Base-by-base conservation (phyloP, 1,284 basidiomycete genomes). In the Puccinia novopanici region DNA sequence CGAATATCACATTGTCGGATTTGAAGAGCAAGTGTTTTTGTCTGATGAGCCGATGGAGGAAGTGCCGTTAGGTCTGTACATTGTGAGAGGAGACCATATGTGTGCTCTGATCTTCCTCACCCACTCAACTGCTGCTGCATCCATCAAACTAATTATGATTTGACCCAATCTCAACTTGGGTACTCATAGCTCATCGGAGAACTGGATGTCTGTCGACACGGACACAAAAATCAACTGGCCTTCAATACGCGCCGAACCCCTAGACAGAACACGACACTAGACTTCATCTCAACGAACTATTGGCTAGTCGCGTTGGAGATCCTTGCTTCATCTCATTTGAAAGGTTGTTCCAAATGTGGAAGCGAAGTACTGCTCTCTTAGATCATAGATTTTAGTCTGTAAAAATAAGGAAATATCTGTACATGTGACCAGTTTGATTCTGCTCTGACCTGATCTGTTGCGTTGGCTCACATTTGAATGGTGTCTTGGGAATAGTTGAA, bases 1-100 rank as follows among this genome's bases (percentile, higher is more conserved):
- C 93, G 57, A 97, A 97, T 86, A 90, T 97, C 83, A 94, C 97
- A 82, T 89, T 98, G 70, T 92, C 94, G 27, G 92, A 94, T 85
- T 92, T 77, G 93, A 92, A 84, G 95, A 98, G 86, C 90, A 94
- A 83, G 91, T 96, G 50, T 97, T 93, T 86, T 93, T 92, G 84
- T 87, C 89, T 79, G 95, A 99, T 22, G 92, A 93, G 84, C 92
- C 92, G 30, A 94, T 98, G 45, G 94, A 98, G 87, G 94, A 98
- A 88, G 91, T 96, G 15, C 92, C 94, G 0, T 88, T 99, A n/a
- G 96, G 96, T 0, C 88, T 99, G 68, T 99, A 99, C 86, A 91
- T 99, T 83, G 92, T 99, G 84, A 93, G 98, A 85, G 96, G 96
- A 1, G 96, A 99, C 85, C 95, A 96, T 89, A 95, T 97, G 96